Evolutionary conservation across 306 rosid genomes (phyloP).

Genomic region (Herpetospermum pedunculosum): DNA sequence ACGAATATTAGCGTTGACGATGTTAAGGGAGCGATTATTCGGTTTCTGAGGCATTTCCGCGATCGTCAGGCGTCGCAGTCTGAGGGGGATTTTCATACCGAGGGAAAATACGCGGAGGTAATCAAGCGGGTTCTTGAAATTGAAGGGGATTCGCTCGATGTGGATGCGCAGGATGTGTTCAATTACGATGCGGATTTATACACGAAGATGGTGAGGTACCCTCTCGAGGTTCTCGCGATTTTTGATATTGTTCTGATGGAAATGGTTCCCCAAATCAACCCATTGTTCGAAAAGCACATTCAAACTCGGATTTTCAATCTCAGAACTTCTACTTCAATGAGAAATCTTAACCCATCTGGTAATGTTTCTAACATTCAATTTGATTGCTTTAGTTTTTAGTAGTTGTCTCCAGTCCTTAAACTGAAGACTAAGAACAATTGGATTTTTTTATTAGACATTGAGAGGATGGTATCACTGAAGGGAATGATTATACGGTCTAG

Average conservation of each 20-base stretch:
- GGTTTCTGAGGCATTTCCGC: constrained; percentile 70
- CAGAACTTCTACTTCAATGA: constrained; percentile 63
- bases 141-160: constrained; percentile 73
- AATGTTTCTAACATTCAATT: constrained; percentile 9
- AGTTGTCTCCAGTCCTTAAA: neutral
- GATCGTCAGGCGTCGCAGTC: constrained; percentile 31
- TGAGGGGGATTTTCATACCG: constrained; percentile 41
- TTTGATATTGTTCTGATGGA: constrained; percentile 94
- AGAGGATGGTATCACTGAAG: constrained; percentile 88
- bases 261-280: constrained; percentile 64
- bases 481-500: constrained; percentile 90
- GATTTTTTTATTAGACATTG: constrained; percentile 42
- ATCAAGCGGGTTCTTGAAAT: constrained; percentile 57
- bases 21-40: constrained; percentile 63
- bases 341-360: constrained; percentile 95
- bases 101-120: constrained; percentile 68
- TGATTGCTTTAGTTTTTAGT: neutral
- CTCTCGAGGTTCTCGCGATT: constrained; percentile 91
- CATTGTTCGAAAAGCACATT: constrained; percentile 78
- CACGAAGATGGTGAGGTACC: constrained; percentile 83
- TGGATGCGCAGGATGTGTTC: constrained; percentile 71
- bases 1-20: constrained; percentile 93
- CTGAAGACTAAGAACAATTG: constrained; percentile 11
- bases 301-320: constrained; percentile 87
- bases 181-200: constrained; percentile 85